These are phyloP conservation scores for Suillus decipiens DNA, from an alignment of 768 basidiomycete genomes.

Conservation along the genomic window DNA sequence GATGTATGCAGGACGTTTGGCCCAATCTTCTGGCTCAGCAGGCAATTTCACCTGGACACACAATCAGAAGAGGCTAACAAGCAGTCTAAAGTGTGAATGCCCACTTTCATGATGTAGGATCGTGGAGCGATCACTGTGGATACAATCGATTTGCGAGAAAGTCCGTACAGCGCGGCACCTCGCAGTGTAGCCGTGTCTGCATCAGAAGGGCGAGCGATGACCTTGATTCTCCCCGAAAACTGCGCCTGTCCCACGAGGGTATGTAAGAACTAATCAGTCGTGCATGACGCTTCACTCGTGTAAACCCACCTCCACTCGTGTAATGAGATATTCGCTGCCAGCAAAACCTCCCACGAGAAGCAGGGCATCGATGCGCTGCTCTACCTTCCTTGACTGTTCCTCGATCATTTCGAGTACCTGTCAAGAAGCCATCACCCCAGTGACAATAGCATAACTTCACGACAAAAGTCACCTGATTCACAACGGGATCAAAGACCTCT, in stretches of 20 bases:
- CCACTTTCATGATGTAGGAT: conserved; percentile 85
- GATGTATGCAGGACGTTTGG: conserved; percentile 86
- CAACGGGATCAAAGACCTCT: conserved; percentile 88
- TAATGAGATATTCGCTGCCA: conserved; percentile 82
- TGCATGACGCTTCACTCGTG: conserved; percentile 11
- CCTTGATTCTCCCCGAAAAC: conserved; percentile 64
- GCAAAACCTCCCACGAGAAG: conserved; percentile 91
- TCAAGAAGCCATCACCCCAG: conserved; percentile 13
- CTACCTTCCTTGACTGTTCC: conserved; percentile 65
- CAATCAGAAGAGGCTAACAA: background rate
- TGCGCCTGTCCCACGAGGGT: conserved; percentile 48
- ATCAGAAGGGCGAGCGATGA: conserved; percentile 83
- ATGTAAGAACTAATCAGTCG: conserved; percentile 13
- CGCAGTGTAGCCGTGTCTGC: conserved; percentile 87
- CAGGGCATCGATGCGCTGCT: conserved; percentile 77
- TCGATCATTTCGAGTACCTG: conserved; percentile 81
- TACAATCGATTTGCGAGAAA: conserved; percentile 73
- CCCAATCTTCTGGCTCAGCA: conserved; percentile 81
- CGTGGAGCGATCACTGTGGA: conserved; percentile 81
- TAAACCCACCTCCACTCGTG: conserved; percentile 66
- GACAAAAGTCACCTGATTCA: conserved; percentile 59
- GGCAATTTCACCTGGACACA: conserved; percentile 75
- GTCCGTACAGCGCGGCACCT: conserved; percentile 86
- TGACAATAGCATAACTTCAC: conserved; percentile 11
- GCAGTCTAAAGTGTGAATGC: conserved; percentile 14